Evolutionary conservation across 768 basidiomycete species (phyloP), one percentile per base, ranked within the genome.

Genomic region (Pleurotus eryngii): DNA sequence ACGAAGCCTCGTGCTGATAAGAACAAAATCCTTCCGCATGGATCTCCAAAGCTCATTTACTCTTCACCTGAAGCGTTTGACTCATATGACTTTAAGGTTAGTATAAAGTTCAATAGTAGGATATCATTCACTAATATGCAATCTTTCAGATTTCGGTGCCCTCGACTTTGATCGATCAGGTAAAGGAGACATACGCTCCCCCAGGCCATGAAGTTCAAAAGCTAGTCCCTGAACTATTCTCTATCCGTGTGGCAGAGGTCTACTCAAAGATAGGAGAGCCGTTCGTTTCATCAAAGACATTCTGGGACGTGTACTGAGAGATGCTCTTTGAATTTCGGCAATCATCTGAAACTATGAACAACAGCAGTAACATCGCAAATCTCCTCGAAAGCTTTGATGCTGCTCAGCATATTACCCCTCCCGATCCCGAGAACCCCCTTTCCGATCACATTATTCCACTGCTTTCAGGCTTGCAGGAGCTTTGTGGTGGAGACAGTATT

Each of bases 161-260:
- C 27, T 27, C 27, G 4, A 27, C 27, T 27, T 27, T 27, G 27
- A 3, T 27, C 3, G 27, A 27, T 27, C 27, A 27, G 7, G 27
- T 27, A 27, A 63, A 68, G 46, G 27, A 24, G 0, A 42, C 61
- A 49, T 78, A 67, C 55, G 71, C 74, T 0, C 72, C 68, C 2
- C 64, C 60, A 3, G 63, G 68, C 54, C 67, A 76, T 50, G 61
- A 62, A 3, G 67, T 74, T 1, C 75, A 76, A 49, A 56, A 74
- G 17, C 65, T 78, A 0, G 67, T 70, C 3, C 74, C 76, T 1
- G 60, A 63, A 0, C 46, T 55, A 0, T 74, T 78, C 54, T 40
- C 64, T 17, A 5, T 26, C 0, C 65, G 51, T 17, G 68, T 62
- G 0, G 15, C 46, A 1, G 17, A 48, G 0, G 50, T 63, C 12